phyloP scores from a whole-genome alignment of 495 filamentous ascomycete species.

The Daldinia bambusicola region DNA sequence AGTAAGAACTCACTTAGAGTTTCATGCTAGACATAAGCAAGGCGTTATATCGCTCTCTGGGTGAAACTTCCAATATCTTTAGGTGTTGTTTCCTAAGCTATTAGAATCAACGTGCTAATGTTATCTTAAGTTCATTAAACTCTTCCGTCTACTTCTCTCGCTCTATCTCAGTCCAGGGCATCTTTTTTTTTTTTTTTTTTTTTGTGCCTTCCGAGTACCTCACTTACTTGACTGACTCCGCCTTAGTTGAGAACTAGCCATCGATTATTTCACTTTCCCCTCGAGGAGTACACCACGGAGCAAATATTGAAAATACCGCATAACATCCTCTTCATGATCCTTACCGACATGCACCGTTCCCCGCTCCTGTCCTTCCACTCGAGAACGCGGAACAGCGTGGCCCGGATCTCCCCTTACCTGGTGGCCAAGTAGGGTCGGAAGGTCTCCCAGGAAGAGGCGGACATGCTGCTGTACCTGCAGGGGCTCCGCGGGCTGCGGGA shows the following conservation, averaged over 20 bases:
- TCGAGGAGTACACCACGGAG: background rate
- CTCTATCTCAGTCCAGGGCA: background rate
- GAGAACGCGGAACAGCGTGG: slow-evolving; percentile 11
- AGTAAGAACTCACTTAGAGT: background rate
- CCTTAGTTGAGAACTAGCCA: slow-evolving; percentile 12
- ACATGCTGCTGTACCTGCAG: slow-evolving; percentile 13
- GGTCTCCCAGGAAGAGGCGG: slow-evolving; percentile 16
- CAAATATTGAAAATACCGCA: slow-evolving; percentile 5
- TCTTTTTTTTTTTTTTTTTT: background rate
- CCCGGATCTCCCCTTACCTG: slow-evolving; percentile 22
- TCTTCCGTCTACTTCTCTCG: background rate
- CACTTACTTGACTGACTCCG: background rate
- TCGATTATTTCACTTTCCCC: slow-evolving; percentile 14
- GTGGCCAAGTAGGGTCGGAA: slow-evolving; percentile 22
- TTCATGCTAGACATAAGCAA: background rate
- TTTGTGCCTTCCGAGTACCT: background rate
- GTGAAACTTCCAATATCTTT: background rate
- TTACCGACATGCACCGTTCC: slow-evolving; percentile 22
- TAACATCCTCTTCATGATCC: background rate
- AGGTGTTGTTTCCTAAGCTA: background rate
- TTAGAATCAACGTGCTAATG: background rate
- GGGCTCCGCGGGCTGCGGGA: background rate
- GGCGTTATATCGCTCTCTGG: background rate
- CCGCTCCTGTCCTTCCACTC: slow-evolving; percentile 18
- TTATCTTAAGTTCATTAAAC: background rate